Evolutionary conservation across 2,329 filamentous ascomycete genomes (phyloP), one percentile per base, ranked within the genome.

Genomic region (Lachnellula occidentalis): DNA sequence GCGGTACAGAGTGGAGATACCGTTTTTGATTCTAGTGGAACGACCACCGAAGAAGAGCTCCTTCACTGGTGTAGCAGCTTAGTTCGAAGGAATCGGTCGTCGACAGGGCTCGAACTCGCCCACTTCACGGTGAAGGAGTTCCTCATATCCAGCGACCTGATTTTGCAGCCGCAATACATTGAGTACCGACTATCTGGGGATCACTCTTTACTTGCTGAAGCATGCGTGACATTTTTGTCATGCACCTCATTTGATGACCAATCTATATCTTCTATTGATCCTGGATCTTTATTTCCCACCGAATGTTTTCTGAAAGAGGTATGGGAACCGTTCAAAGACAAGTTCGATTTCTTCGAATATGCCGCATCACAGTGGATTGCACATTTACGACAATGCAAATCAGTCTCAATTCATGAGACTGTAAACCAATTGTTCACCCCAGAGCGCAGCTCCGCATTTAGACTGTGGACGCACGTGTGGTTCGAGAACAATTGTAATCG

Each of bases 91-190:
- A 57, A 36, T 9, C 6, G 34, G 5, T 19, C 4, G 5, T 15
- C 27, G 2, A 11, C 22, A 1, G 19, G 27, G 3, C 14, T 67
- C 0, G 64, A 67, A 53, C n/a, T 65, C 5, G 61, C 63, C 36
- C 64, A 66, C 45, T 66, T 66, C 42, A 66, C 62, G 0, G 64
- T 66, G 42, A 55, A 62, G 22, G 62, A 66, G 34, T 66, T 61
- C 42, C 34, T 66, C 4, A 4, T 53, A 5, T 15, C 51, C 9
- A 50, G 57, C 45, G 50, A 57, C 19, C n/a, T 21, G 8, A 7
- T n/a, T 15, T 17, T 39, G 22, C 45, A 21, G 7, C 42, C 54
- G 7, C 5, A 5, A 6, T 19, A 50, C 14, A 21, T 7, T 34
- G 43, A 56, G 9, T 58, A 56, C 14, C 36, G 34, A 45, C 8